Percentiles rank a stretch among this genome's conserved stretches.
These are phyloP conservation scores for Gigaspora rosea DNA, from an alignment of 192 early-diverging fungal species.

Conservation along the genomic window DNA sequence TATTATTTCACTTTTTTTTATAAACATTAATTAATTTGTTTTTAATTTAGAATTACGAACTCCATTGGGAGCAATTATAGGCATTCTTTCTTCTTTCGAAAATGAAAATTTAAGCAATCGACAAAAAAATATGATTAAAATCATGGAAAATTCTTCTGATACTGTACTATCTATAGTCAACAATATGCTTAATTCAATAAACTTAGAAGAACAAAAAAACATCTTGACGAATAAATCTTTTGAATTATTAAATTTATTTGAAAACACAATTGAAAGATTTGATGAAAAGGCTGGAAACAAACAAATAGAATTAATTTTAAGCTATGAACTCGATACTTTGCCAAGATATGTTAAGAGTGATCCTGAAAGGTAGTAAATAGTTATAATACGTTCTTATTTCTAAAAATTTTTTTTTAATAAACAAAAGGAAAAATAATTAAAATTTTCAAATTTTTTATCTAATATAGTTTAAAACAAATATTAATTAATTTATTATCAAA, in stretches of 20 bases:
- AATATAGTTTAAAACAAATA: too few relatives aligned
- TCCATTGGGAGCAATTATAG: slow-evolving; percentile 49
- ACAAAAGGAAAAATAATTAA: too few relatives aligned
- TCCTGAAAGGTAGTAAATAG: too few relatives aligned
- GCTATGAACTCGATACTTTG: too few relatives aligned
- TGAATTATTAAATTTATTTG: slow-evolving; percentile 43
- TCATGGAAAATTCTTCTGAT: slow-evolving; percentile 47
- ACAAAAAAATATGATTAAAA: slow-evolving; percentile 48
- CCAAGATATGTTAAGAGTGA: too few relatives aligned
- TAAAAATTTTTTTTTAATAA: too few relatives aligned
- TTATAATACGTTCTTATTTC: too few relatives aligned
- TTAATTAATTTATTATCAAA: too few relatives aligned
- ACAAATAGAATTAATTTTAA: too few relatives aligned
- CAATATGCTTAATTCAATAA: slow-evolving; percentile 44
- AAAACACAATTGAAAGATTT: slow-evolving; percentile 46
- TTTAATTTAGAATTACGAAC: slow-evolving; percentile 26
- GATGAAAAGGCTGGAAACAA: slow-evolving; percentile 42
- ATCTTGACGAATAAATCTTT: slow-evolving; percentile 48
- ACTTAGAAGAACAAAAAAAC: slow-evolving; percentile 43
- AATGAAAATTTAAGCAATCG: slow-evolving; percentile 40
- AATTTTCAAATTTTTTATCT: too few relatives aligned
- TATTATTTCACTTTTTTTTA: background rate
- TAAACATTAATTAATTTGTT: too few relatives aligned
- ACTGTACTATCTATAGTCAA: slow-evolving; percentile 45
- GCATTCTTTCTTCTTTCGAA: slow-evolving; percentile 45